Evolutionary conservation across 108 stramenopile genomes (phyloP), one percentile per base, ranked within the genome.

Genomic region (Fragilaria radians): DNA sequence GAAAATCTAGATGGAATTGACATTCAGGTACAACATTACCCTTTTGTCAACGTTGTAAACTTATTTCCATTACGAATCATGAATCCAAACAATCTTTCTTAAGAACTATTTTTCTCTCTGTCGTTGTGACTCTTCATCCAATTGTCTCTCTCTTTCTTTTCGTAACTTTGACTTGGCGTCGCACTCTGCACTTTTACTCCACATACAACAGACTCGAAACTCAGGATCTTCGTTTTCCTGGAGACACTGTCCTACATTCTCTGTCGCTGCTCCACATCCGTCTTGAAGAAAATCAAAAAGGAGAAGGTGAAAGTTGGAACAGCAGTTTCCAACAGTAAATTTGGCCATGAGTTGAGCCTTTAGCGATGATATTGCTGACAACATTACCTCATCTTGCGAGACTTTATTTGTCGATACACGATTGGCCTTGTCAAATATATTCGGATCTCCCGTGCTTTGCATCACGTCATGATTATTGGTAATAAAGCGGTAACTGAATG

Each of bases 301-400:
- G 19, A 79, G 61, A 18, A 55, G 9, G 36, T 74, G 73, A 33
- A 69, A 71, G 57, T 71, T 79, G 34, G 68, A 70, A 52, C 78
- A 79, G 33, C 78, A 79, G 46, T 79, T 79, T n/a, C 73, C 78
- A 24, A 74, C 31, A 1, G 58, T 67, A 25, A 62, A 57, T 28
- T 59, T 25, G 4, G 69, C 47, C 21, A 48, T 23, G 19, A 79
- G 49, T 48, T 79, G 78, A 34, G 65, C 14, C 48, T 67, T 48
- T 2, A 78, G 33, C 0, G 77, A 73, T 14, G 72, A 30, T 26
- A 78, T 57, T 4, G 77, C 48, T 5, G 77, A 78, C 2, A 78
- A 28, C 54, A 73, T 57, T 24, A 72, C 52, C 7, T 72, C 67
- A 21, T 68, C 63, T 19, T 4, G 21, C 5, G n/a, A 45, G 23